phyloP scores from a whole-genome alignment of 2,329 filamentous ascomycete species.

The Beauveria rudraprayagi region DNA sequence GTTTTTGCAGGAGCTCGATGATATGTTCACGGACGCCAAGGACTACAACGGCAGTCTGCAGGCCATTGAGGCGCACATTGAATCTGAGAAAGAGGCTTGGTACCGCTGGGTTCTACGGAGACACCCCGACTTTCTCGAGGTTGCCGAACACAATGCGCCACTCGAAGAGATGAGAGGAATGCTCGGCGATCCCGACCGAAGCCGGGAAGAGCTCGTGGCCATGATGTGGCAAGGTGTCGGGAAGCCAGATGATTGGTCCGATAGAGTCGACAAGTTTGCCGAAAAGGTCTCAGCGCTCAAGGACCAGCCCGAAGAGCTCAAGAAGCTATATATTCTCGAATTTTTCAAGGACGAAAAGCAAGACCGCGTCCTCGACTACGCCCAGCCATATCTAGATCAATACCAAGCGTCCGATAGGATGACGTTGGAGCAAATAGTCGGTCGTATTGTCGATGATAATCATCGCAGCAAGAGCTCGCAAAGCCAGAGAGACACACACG shows the following conservation, averaged over 20 bases:
- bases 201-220: constrained; percentile 28
- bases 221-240: constrained; percentile 30
- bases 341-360: constrained; percentile 34
- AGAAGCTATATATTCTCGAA: constrained; percentile 31
- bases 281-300: constrained; percentile 25
- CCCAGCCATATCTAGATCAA: constrained; percentile 33
- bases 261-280: constrained; percentile 26
- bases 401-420: constrained; percentile 21
- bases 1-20: constrained; percentile 43
- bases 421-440: constrained; percentile 27
- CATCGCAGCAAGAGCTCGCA: constrained; percentile 23
- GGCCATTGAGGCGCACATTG: constrained; percentile 41
- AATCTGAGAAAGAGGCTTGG: constrained; percentile 45
- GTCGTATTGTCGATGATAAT: constrained; percentile 25
- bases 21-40: constrained; percentile 40
- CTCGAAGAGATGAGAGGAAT: constrained; percentile 27
- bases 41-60: constrained; percentile 34
- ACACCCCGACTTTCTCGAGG: constrained; percentile 30
- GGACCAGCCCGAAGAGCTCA: constrained; percentile 24
- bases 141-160: constrained; percentile 21
- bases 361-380: constrained; percentile 23
- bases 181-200: constrained; percentile 29
- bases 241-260: constrained; percentile 24
- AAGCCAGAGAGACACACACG: constrained; percentile 30
- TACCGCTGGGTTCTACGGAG: constrained; percentile 37